phyloP scores from a whole-genome alignment of 2,329 filamentous ascomycete species.

The Fusarium anguioides region DNA sequence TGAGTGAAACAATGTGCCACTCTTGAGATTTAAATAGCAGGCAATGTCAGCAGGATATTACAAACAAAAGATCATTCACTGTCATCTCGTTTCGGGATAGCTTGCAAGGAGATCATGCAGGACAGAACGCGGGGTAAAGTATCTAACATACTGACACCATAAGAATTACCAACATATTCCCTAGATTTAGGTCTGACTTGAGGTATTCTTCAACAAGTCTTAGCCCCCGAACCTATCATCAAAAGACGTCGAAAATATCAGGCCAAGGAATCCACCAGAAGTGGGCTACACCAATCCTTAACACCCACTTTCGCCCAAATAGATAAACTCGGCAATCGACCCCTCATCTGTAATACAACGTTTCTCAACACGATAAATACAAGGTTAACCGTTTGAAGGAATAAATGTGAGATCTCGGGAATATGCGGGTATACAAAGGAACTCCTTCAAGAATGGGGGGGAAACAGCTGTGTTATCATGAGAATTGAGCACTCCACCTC shows the following conservation, averaged over 20 bases:
- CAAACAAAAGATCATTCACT: neutral
- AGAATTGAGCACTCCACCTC: neutral
- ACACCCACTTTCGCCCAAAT: neutral
- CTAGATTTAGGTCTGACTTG: too few relatives aligned
- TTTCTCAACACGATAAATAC: neutral
- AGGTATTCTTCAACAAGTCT: too few relatives aligned
- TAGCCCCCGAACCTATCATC: too few relatives aligned
- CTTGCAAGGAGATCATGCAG: accelerated
- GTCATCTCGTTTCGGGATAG: neutral
- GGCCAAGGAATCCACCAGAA: neutral
- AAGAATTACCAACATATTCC: too few relatives aligned
- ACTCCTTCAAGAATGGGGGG: neutral
- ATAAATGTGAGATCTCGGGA: neutral
- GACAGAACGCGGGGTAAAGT: neutral
- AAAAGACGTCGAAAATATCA: neutral
- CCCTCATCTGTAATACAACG: neutral
- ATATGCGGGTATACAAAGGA: neutral
- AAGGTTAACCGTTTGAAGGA: neutral
- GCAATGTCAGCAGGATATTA: too few relatives aligned
- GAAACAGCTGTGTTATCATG: neutral
- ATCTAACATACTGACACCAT: neutral
- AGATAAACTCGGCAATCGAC: neutral
- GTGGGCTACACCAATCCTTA: neutral
- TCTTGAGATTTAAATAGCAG: neutral
- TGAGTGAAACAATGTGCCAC: neutral